Evolutionary conservation across 129 eudicot species (phyloP).

Genomic region (Pseudognaphalium luteoalbum): DNA sequence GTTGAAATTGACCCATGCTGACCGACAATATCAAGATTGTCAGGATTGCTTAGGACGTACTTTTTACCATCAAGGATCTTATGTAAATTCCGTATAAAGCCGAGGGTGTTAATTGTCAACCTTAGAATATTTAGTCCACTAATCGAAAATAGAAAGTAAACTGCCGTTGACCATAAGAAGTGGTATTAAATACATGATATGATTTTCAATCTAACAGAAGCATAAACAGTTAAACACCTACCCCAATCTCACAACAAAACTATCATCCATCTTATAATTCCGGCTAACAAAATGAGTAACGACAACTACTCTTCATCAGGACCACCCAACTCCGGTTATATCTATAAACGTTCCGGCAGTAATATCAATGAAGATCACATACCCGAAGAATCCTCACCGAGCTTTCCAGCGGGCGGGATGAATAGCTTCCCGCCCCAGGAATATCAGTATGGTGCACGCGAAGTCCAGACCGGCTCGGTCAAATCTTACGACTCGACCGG

Average conservation of each 20-base stretch:
- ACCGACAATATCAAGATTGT: no score
- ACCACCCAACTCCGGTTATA: background rate
- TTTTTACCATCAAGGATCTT: no score
- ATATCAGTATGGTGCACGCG: background rate
- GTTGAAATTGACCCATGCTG: no score
- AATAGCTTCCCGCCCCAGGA: background rate
- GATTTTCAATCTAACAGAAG: no score
- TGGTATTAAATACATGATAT: no score
- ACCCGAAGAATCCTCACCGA: background rate
- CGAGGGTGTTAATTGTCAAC: no score
- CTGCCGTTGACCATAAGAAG: no score
- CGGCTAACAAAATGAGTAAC: background rate
- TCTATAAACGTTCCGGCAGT: background rate
- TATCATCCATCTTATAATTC: background rate
- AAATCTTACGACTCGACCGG: no score
- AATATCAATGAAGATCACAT: background rate
- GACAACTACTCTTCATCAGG: background rate
- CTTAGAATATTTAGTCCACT: no score
- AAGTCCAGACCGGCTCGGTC: background rate
- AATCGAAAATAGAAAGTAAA: no score
- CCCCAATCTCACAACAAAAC: background rate
- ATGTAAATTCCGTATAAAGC: no score
- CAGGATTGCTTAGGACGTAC: no score
- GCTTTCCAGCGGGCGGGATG: background rate
- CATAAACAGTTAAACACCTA: background rate